These are phyloP conservation scores for Mucor indicus DNA, from an alignment of 371 early-diverging fungal genomes.

Conservation along the genomic window DNA sequence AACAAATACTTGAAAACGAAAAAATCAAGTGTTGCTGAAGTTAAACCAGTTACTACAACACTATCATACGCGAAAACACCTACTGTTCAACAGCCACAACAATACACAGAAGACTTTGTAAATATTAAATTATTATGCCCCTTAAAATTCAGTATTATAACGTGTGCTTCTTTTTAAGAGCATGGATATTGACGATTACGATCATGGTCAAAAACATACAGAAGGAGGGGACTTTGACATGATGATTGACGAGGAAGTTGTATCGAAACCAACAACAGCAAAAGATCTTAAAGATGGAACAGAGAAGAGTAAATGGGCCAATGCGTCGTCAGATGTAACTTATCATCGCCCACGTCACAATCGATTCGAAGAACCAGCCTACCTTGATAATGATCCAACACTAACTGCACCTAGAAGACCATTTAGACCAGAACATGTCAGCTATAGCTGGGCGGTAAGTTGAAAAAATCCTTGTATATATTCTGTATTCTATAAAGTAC, in stretches of 20 bases:
- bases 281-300: neutral
- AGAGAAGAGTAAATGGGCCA: slow-evolving; percentile 13
- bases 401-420: slow-evolving; percentile 13
- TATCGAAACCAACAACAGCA: neutral
- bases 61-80: no score
- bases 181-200: slow-evolving; percentile 21
- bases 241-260: slow-evolving; percentile 14
- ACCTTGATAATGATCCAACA: slow-evolving; percentile 3
- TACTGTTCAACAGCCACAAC: neutral
- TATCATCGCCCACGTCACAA: neutral
- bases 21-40: no score
- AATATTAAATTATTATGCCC: neutral
- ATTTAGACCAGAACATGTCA: slow-evolving; percentile 2
- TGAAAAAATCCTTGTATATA: no score
- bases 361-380: neutral
- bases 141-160: neutral
- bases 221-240: slow-evolving; percentile 7
- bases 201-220: neutral
- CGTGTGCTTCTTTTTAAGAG: slow-evolving; percentile 1
- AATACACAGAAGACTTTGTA: slow-evolving; percentile 11
- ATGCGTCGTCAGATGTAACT: no score
- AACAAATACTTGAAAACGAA: no score
- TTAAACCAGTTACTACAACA: no score
- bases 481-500: no score
- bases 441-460: neutral